phyloP scores from a whole-genome alignment of 2,329 filamentous ascomycete genomes.

The Paracoccidioides lutzii region DNA sequence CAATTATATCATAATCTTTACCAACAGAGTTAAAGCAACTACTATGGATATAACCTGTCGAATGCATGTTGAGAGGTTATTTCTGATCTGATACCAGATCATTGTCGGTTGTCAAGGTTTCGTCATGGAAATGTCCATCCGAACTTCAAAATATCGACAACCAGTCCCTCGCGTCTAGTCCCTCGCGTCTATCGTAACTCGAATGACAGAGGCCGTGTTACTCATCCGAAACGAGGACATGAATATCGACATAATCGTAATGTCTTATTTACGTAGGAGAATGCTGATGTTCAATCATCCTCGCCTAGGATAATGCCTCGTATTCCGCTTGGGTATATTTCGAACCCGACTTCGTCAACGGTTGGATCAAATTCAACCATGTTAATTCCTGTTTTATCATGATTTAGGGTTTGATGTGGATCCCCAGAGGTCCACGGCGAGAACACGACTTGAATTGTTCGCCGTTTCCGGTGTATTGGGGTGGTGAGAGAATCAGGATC shows the following conservation, averaged over 20 bases:
- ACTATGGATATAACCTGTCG: too few species aligned
- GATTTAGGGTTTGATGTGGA: not conserved
- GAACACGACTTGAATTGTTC: conserved; percentile 84
- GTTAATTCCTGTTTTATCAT: not conserved
- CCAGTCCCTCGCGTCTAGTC: too few species aligned
- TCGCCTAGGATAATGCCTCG: conserved; percentile 1
- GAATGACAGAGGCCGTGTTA: not conserved
- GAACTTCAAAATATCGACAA: too few species aligned
- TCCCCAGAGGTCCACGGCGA: conserved; percentile 54
- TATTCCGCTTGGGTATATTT: conserved; percentile 10
- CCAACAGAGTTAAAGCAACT: too few species aligned
- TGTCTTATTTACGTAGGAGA: not conserved
- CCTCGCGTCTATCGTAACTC: not conserved
- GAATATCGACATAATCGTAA: not conserved
- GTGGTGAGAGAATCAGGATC: not conserved
- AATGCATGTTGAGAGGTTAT: too few species aligned
- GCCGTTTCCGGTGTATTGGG: conserved; percentile 23
- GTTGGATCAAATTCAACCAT: conserved; percentile 3
- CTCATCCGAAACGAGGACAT: not conserved
- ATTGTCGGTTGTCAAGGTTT: too few species aligned
- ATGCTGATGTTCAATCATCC: not conserved
- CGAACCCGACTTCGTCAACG: conserved; percentile 6
- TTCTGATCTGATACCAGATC: too few species aligned
- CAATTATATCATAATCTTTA: too few species aligned
- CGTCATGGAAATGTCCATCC: too few species aligned